phyloP scores from a whole-genome alignment of 305 asterid genomes.

The Lippia alba region DNA sequence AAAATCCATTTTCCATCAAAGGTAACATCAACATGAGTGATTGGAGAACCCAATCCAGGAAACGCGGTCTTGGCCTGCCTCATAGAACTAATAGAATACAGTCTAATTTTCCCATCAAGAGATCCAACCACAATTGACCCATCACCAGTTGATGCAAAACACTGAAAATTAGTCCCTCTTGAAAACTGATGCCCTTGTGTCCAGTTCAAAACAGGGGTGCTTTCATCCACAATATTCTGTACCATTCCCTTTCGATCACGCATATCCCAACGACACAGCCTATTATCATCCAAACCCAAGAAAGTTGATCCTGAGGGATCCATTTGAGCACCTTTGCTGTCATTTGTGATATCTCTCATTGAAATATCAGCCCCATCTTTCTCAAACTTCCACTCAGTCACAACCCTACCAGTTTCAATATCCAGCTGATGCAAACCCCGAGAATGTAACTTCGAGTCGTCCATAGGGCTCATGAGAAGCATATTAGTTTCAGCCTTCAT shows the following conservation, averaged over 20 bases:
- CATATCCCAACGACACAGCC: constrained; percentile 99
- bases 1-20: constrained; percentile 96
- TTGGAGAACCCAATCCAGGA: constrained; percentile 96
- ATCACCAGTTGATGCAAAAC: constrained; percentile 97
- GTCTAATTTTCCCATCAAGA: constrained; percentile 93
- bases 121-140: constrained; percentile 98
- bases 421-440: constrained; percentile 93
- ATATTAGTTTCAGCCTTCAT: constrained; percentile 96
- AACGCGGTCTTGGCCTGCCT: constrained; percentile 98
- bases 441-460: constrained; percentile 67
- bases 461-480: constrained; percentile 94
- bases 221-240: constrained; percentile 74
- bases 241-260: constrained; percentile 90
- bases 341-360: constrained; percentile 93
- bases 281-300: constrained; percentile 92
- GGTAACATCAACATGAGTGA: constrained; percentile 97
- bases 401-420: constrained; percentile 84
- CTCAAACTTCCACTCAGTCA: constrained; percentile 94
- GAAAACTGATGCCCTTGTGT: constrained; percentile 98
- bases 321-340: constrained; percentile 91
- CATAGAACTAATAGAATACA: constrained; percentile 91
- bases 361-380: constrained; percentile 94
- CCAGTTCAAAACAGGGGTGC: constrained; percentile 93
- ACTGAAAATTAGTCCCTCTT: constrained; percentile 94
- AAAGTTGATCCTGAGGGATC: constrained; percentile 97